These are phyloP conservation scores for Grigorovia jiainica DNA, from an alignment of 805 yeast genomes.

Conservation along the genomic window DNA sequence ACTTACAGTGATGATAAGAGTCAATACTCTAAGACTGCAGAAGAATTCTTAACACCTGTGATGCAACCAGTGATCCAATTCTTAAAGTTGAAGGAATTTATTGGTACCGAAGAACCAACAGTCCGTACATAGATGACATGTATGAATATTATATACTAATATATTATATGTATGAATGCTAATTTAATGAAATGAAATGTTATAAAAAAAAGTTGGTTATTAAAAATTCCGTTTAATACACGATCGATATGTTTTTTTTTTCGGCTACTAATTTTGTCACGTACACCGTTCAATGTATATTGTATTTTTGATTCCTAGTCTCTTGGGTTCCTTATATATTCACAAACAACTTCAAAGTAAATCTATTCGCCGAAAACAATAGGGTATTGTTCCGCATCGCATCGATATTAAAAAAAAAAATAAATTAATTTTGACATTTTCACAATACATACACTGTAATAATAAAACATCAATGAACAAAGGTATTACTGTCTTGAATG, in stretches of 20 bases:
- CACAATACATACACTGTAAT: too few relatives aligned
- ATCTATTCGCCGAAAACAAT: too few relatives aligned
- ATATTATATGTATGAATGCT: background rate
- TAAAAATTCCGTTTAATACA: too few relatives aligned
- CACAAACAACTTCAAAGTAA: too few relatives aligned
- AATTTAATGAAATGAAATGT: background rate
- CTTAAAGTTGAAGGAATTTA: conserved; percentile 59
- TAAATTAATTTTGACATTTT: background rate
- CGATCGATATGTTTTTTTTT: too few relatives aligned
- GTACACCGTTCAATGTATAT: too few relatives aligned
- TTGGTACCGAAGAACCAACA: conserved; percentile 82
- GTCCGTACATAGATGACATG: conserved; percentile 34
- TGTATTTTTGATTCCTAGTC: too few relatives aligned
- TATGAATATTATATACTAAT: background rate
- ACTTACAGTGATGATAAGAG: conserved; percentile 58
- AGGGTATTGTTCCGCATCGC: too few relatives aligned
- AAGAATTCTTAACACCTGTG: conserved; percentile 57
- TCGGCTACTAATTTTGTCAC: too few relatives aligned
- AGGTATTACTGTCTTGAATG: background rate
- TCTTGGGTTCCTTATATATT: too few relatives aligned
- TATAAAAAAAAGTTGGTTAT: too few relatives aligned
- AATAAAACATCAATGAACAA: too few relatives aligned
- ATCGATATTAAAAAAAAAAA: background rate
- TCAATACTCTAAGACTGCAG: conserved; percentile 44
- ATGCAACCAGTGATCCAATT: conserved; percentile 55